Conservation (phyloP, 257 asterid genomes). For the Cynanchum wilfordii region DNA sequence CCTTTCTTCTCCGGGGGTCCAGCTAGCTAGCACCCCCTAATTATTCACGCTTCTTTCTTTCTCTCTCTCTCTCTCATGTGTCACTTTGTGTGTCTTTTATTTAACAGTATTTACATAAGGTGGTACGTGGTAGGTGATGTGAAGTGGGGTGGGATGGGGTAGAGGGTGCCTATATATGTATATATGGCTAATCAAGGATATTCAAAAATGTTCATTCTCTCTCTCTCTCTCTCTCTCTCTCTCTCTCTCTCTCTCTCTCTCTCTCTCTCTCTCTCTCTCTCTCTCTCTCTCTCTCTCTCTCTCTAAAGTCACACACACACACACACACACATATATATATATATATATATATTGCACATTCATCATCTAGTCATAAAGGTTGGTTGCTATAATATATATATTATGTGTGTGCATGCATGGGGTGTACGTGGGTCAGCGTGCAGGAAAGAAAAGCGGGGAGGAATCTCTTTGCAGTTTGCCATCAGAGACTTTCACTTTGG, state of each 20-base stretch:
- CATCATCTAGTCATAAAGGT: slow-evolving; percentile 37
- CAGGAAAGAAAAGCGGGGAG: slow-evolving; percentile 85
- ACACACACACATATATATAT: slow-evolving; percentile 14
- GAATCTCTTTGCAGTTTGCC: slow-evolving; percentile 80
- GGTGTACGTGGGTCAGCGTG: slow-evolving; percentile 32
- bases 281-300: neutral
- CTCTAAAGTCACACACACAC: too few relatives aligned
- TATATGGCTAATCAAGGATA: slow-evolving; percentile 12
- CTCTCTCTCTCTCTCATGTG: neutral
- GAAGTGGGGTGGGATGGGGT: neutral
- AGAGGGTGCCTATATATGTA: neutral
- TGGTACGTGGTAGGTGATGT: neutral
- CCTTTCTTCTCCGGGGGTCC: neutral
- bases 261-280: neutral
- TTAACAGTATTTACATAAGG: neutral
- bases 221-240: neutral
- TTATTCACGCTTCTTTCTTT: neutral
- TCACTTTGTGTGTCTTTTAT: neutral
- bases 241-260: neutral
- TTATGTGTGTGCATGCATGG: neutral
- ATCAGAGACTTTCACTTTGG: slow-evolving; percentile 69
- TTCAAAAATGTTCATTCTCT: slow-evolving; percentile 9
- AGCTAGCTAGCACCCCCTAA: neutral
- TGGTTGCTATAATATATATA: too few relatives aligned
- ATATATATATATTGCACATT: slow-evolving; percentile 17